Evolutionary conservation across 2,329 filamentous ascomycete genomes (phyloP).

Genomic region (Fonsecaea erecta): DNA sequence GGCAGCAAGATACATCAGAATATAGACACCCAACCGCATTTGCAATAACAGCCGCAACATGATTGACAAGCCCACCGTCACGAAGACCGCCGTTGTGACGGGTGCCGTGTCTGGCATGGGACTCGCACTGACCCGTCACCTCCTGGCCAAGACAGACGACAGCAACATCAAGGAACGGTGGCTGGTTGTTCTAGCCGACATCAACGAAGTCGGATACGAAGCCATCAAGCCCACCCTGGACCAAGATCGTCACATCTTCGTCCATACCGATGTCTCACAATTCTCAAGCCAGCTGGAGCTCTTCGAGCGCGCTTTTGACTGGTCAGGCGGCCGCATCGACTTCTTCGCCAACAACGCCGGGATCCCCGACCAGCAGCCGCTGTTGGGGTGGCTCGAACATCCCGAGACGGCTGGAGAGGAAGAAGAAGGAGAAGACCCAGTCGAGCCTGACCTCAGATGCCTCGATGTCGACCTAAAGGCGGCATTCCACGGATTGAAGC

Average conservation of each 20-base stretch:
- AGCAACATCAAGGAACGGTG: conserved; percentile 49
- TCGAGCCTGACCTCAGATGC: conserved; percentile 41
- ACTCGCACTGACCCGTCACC: conserved; percentile 58
- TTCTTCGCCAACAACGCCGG: conserved; percentile 62
- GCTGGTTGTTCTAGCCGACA: conserved; percentile 60
- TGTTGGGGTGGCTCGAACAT: neutral
- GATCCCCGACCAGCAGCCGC: conserved; percentile 48
- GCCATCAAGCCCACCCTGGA: conserved; percentile 6
- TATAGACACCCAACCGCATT: neutral
- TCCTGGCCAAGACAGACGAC: conserved; percentile 45
- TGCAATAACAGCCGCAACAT: neutral
- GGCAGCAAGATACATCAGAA: neutral
- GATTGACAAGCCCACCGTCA: neutral
- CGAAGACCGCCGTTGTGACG: conserved; percentile 38
- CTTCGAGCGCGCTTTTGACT: conserved; percentile 56
- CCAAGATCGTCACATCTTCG: conserved; percentile 40
- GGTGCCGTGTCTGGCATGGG: conserved; percentile 66
- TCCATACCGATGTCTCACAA: conserved; percentile 54
- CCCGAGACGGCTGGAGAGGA: neutral
- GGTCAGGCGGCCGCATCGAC: conserved; percentile 49
- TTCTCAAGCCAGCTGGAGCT: conserved; percentile 57
- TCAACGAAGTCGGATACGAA: conserved; percentile 43
- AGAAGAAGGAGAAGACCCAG: conserved; percentile 31
- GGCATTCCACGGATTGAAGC: conserved; percentile 44
- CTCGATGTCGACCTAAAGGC: conserved; percentile 43